Conservation (phyloP, 441 rosid genomes). For the Omphalea diandra region DNA sequence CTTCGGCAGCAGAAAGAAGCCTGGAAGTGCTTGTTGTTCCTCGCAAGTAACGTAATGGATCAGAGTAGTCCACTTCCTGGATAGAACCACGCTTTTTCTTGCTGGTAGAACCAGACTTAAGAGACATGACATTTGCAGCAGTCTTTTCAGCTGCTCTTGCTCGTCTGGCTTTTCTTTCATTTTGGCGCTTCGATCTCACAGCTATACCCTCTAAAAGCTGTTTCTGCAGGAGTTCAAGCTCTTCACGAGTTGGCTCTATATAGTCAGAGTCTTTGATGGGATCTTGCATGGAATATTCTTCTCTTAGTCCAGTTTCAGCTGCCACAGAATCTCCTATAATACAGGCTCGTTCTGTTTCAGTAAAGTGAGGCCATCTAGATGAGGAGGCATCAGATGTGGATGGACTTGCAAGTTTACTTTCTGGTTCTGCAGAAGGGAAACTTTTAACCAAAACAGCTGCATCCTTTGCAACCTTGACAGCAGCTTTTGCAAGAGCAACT, state of each 20-base stretch:
- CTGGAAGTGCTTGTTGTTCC: constrained; percentile 57
- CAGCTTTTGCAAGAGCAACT: constrained; percentile 88
- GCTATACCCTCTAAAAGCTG: constrained; percentile 52
- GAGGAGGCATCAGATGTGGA: constrained; percentile 32
- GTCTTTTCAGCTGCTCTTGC: constrained; percentile 64
- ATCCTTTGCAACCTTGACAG: constrained; percentile 82
- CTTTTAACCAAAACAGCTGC: constrained; percentile 51
- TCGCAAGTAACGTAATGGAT: constrained; percentile 79
- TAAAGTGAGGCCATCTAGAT: constrained; percentile 50
- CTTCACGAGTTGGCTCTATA: constrained; percentile 50
- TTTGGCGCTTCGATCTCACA: constrained; percentile 76
- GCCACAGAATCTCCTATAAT: constrained; percentile 46
- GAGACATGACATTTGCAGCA: constrained; percentile 47
- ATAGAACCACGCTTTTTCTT: constrained; percentile 57
- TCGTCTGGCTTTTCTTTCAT: constrained; percentile 75
- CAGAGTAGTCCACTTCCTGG: constrained; percentile 63
- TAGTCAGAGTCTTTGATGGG: constrained; percentile 42
- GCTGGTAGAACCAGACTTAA: constrained; percentile 49
- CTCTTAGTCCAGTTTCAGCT: constrained; percentile 39
- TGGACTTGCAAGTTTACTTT: constrained; percentile 30
- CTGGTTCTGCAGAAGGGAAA: constrained; percentile 29
- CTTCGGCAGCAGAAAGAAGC: constrained; percentile 86
- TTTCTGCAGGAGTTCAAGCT: constrained; percentile 54
- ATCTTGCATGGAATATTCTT: constrained; percentile 26
- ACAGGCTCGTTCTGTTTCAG: constrained; percentile 57